Evolutionary conservation across 2,329 filamentous ascomycete genomes (phyloP).

Genomic region (Colletotrichum trifolii): DNA sequence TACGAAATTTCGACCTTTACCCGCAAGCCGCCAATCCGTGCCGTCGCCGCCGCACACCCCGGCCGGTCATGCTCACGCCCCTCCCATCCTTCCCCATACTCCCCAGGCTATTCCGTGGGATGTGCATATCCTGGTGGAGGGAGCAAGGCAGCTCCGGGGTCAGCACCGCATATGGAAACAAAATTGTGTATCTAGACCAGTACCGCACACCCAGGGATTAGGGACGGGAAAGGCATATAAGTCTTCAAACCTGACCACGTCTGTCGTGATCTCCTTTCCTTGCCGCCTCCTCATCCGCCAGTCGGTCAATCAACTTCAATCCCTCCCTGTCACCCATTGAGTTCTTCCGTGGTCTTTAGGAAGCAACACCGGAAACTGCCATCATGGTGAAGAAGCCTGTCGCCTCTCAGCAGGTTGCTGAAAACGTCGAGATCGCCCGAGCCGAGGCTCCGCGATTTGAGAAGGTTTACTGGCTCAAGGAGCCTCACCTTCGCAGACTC

Average conservation of each 20-base stretch:
- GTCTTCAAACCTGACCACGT: conserved; percentile 9
- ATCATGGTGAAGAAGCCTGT: conserved; percentile 35
- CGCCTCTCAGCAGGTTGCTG: conserved; percentile 38
- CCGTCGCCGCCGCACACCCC: conserved; percentile 33
- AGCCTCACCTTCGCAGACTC: conserved; percentile 66
- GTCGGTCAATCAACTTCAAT: conserved; percentile 30
- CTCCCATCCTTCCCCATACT: conserved; percentile 21
- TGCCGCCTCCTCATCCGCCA: conserved; percentile 24
- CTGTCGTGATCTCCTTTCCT: conserved; percentile 1
- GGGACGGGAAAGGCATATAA: conserved; percentile 26
- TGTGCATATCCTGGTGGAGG: conserved; percentile 27
- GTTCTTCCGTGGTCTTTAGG: conserved; percentile 13
- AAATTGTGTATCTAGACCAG: conserved; percentile 4
- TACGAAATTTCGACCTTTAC: conserved; percentile 37
- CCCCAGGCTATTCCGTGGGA: conserved; percentile 16
- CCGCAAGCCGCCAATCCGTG: conserved; percentile 37
- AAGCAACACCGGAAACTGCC: conserved; percentile 6
- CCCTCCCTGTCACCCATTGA: conserved; percentile 8
- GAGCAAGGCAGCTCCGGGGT: conserved; percentile 31
- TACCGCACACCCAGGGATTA: neutral
- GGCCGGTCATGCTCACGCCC: conserved; percentile 32
- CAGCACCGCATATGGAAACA: conserved; percentile 8
- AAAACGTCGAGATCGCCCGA: conserved; percentile 52
- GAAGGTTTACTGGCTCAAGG: conserved; percentile 65
- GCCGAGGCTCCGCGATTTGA: conserved; percentile 62